Base-by-base conservation (phyloP, 768 basidiomycete species). In the Phaeotremella fagi region DNA sequence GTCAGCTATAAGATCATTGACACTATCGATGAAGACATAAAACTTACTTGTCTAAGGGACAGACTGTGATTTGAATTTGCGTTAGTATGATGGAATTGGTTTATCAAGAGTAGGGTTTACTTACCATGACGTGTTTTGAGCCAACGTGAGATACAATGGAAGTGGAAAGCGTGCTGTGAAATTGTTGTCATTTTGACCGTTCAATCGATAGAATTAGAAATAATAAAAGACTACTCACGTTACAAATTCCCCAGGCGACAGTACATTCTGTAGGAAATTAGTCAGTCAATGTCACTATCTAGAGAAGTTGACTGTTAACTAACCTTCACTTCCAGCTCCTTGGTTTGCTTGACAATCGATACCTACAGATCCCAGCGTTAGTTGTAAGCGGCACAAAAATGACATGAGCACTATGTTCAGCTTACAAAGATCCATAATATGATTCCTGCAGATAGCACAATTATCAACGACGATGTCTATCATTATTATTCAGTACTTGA, bases 301-400 rank as follows among this genome's bases (percentile, higher is more conserved):
- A 45, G 1, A 27, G 23, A 35, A 18, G 27, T n/a, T n/a, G n/a
- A n/a, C n/a, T n/a, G n/a, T n/a, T n/a, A n/a, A 29, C 67, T 64
- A 26, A 71, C 70, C 94, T 66, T 98, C 94, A 64, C 85, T 90
- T 6, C 90, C 90, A 14, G 92, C 89, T 24, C 91, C 95, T 73
- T 98, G 95, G 75, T 99, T 98, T 38, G 95, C 95, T 75, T 99
- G 95, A 75, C 95, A 99, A 73, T 99, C 95, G 74, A 99, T 99
- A 79, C 95, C 94, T 99, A 12, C 38, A 41, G 38, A 7, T 41
- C 38, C 12, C 9, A 41, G 20, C 12, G 12, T 18, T 7, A 12
- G 7, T 7, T 9, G 12, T 41, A 22, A 7, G 12, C 12, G 38
- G 9, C 11, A 35, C 33, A n/a, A n/a, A 35, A 9, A 35, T 35